Base-by-base conservation (phyloP, 441 rosid species). In the Erysimum cheiri region DNA sequence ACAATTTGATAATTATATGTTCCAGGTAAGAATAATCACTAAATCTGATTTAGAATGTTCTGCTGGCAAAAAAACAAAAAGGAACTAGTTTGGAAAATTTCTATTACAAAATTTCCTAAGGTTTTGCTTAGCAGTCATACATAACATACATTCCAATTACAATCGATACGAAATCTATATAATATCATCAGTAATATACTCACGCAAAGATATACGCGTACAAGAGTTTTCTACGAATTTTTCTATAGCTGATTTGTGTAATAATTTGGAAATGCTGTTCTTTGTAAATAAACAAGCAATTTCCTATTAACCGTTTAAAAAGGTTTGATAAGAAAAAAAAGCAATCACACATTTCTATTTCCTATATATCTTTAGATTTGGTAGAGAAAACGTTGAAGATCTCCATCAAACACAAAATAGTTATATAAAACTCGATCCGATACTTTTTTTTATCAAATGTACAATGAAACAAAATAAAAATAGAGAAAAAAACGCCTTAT, bases 321-420 rank as follows among this genome's bases (percentile, higher is more conserved):
- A 15, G 36, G 49, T 55, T 36, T 46, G 33, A 28, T 12, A 63
- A 44, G 49, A 67, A 70, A 29, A 33, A 62, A 6, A 70, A 41
- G 4, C 31, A 62, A 59, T n/a, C 33, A 26, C 8, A 13, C n/a
- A 15, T 32, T 43, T 43, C 6, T 43, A 19, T 48, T 12, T 39
- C 44, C 4, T 39, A 41, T 39, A n/a, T n/a, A n/a, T n/a, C 28
- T 11, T 64, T 46, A n/a, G 32, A 26, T 39, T 64, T 64, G 60
- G 66, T 47, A 10, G 29, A 71, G 69, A 33, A 70, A 70, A 53
- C 69, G 28, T 28, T 33, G 47, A 53, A 53, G 39, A 62, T 70
- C 62, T 32, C 71, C 41, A 31, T 32, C 54, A 41, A 43, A 58
- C 59, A 48, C 5, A 47, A 57, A 14, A 59, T 24, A 26, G 4